A percentile compares a stretch with the other conserved stretches of the same genome.
phyloP scores from a whole-genome alignment of 176 grass and related monocot species.

The Chloris gayana region DNA sequence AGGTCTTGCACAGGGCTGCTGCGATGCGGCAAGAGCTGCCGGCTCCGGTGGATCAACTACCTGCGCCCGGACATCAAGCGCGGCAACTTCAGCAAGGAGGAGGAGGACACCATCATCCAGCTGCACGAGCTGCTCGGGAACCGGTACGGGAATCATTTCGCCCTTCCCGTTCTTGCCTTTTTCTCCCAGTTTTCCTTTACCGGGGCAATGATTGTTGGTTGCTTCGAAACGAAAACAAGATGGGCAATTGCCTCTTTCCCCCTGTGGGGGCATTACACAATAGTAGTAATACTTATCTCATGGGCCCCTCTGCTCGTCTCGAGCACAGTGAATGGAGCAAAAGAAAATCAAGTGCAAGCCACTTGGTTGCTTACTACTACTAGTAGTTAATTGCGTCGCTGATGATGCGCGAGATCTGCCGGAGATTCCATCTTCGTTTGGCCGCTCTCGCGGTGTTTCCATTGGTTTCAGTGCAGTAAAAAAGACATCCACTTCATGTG shows the following conservation, averaged over 20 bases:
- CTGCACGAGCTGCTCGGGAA: conserved; percentile 82
- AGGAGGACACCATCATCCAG: conserved; percentile 75
- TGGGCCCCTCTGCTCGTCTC: conserved; percentile 15
- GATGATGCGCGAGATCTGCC: conserved; percentile 45
- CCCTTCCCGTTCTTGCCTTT: background rate
- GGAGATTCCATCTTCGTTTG: conserved; percentile 49
- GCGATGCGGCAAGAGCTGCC: conserved; percentile 89
- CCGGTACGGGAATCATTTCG: conserved; percentile 31
- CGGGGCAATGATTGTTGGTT: conserved; percentile 28
- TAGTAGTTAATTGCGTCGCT: conserved; percentile 42
- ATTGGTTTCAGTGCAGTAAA: conserved; percentile 41
- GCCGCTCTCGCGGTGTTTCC: background rate
- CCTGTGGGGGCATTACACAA: background rate
- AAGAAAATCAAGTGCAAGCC: conserved; percentile 22
- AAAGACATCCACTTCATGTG: conserved; percentile 5
- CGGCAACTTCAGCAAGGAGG: conserved; percentile 81
- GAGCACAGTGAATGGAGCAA: conserved; percentile 4
- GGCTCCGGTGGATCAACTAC: conserved; percentile 95
- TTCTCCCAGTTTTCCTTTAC: background rate
- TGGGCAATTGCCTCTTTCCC: background rate
- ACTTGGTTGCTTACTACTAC: conserved; percentile 35
- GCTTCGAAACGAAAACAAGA: conserved; percentile 25
- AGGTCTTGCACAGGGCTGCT: conserved; percentile 49
- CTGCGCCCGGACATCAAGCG: conserved; percentile 86
- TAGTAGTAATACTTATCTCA: conserved; percentile 37